A percentile compares a stretch with the other conserved stretches of the same genome.
Evolutionary conservation across 2,329 filamentous ascomycete genomes (phyloP).

Genomic region (Dactylonectria macrodidyma): DNA sequence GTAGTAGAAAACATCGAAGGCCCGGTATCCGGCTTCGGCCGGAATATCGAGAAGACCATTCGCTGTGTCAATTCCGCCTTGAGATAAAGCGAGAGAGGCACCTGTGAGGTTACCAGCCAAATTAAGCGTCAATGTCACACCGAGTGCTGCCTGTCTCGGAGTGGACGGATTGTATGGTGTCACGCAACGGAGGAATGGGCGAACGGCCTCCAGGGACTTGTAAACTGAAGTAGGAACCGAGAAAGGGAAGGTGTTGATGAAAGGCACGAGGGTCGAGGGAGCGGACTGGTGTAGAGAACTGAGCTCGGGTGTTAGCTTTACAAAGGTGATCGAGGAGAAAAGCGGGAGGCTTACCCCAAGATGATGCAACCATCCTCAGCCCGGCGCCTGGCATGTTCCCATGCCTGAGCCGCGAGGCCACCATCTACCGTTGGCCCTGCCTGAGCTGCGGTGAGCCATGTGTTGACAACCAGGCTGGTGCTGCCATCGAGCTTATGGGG

Average conservation of each 20-base stretch:
- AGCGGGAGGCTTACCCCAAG: constrained; percentile 76
- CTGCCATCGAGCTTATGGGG: constrained; percentile 91
- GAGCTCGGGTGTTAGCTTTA: constrained; percentile 35
- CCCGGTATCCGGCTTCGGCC: constrained; percentile 84
- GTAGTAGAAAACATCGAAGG: constrained; percentile 99
- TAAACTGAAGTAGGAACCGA: constrained; percentile 82
- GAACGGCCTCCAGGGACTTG: constrained; percentile 84
- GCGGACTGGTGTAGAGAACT: constrained; percentile 92
- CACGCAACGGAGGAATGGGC: constrained; percentile 88
- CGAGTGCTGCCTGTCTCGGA: constrained; percentile 84
- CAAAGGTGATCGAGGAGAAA: not conserved
- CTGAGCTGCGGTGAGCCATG: constrained; percentile 88
- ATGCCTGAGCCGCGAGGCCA: constrained; percentile 84
- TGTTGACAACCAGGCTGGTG: constrained; percentile 94
- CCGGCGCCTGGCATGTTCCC: constrained; percentile 95
- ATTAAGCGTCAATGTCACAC: constrained; percentile 85
- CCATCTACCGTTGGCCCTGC: constrained; percentile 82
- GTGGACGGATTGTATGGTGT: constrained; percentile 92
- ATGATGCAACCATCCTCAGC: constrained; percentile 97
- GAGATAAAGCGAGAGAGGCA: constrained; percentile 83
- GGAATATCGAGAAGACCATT: constrained; percentile 87
- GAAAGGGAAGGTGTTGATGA: constrained; percentile 85
- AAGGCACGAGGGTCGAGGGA: constrained; percentile 86
- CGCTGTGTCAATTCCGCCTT: constrained; percentile 88
- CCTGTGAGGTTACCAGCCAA: constrained; percentile 84